Evolutionary conservation across 169 alveolate genomes (phyloP), one percentile per base, ranked within the genome.

Genomic region (Plasmodium fragile): DNA sequence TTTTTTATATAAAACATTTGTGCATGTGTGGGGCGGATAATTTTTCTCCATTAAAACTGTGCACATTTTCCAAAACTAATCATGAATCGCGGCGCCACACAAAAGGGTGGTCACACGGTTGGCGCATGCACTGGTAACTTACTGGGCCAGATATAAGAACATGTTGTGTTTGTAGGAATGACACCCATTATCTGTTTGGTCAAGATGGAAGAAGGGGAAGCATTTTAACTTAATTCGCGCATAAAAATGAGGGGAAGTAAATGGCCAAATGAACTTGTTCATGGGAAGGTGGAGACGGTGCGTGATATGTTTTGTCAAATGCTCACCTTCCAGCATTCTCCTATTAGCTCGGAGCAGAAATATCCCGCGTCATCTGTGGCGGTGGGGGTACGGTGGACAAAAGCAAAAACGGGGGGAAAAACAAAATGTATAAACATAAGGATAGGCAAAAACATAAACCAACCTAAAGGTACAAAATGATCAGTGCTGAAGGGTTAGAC

Each of bases 341-440:
- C 92, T 84, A 84, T 84, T 30, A 84, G 34, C 34, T 84, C 92
- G 41, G 92, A 84, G 81, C 92, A 84, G 43, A 84, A 84, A 72
- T 84, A 84, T 22, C 92, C 83, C 13, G 39, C 41, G 28, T 45
- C 55, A 41, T 72, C 92, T 34, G 80, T 45, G 36, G 30, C 28
- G 53, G 28, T 13, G 30, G 55, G 71, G 43, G 18, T 6, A 41
- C 6, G 45, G 53, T 10, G 3, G 43, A 43, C n/a, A 41, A n/a
- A 36, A 0, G 69, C n/a, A 34, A 11, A 34, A 7, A 77, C 36
- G 10, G 22, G 25, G 0, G 69, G 36, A 34, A 11, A 34, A 7
- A 77, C 36, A 2, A 41, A 49, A 36, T 25, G 22, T 22, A 16
- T 32, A 55, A 4, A 65, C 43, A 82, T 6, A 65, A 16, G 41